Base-by-base conservation (phyloP, 352 stramenopile species). In the Aphanomyces stellatus region DNA sequence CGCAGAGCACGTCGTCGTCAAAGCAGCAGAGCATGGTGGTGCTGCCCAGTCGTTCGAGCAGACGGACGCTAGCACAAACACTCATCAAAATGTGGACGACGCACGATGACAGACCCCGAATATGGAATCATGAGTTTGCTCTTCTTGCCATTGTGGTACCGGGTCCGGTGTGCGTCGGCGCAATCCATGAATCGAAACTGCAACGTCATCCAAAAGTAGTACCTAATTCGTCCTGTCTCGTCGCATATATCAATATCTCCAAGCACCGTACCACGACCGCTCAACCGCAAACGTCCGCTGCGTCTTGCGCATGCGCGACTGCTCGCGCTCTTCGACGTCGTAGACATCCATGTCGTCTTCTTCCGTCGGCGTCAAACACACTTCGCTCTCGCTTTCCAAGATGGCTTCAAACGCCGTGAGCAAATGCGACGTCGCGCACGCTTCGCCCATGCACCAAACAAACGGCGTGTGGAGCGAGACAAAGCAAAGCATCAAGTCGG, bases 11-110 rank as follows among this genome's bases (percentile, higher is more conserved):
- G 65, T 95, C 86, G 22, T 93, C 86, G 55, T 95, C 86, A 53
- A 93, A 93, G 63, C 86, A 93, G 71, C 86, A 95, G 1, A 95
- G 72, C 86, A 95, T 93, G 17, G 84, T 95, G 27, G 85, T 87
- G 70, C 82, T 93, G 0, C 86, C 86, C 17, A 95, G 74, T 0
- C 86, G 80, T 41, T 95, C 86, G 0, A 95, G 72, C 10, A 95
- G 66, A 3, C 86, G 82, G 34, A 94, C 37, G 8, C 60, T 67
- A 67, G 27, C 25, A 8, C 8, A 8, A 19, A 56, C 24, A 19
- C 28, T 15, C 8, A 41, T 11, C 8, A 60, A 3, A 30, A n/a
- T 42, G 30, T 40, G 30, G 17, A 8, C 28, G 13, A 6, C 6
- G 25, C 15, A 51, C 31, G 28, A 6, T 19, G 28, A 24, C 7